Percentiles rank a stretch among this genome's conserved stretches.
Evolutionary conservation across 2,329 filamentous ascomycete genomes (phyloP).

Genomic region (Aureobasidium pullulans): DNA sequence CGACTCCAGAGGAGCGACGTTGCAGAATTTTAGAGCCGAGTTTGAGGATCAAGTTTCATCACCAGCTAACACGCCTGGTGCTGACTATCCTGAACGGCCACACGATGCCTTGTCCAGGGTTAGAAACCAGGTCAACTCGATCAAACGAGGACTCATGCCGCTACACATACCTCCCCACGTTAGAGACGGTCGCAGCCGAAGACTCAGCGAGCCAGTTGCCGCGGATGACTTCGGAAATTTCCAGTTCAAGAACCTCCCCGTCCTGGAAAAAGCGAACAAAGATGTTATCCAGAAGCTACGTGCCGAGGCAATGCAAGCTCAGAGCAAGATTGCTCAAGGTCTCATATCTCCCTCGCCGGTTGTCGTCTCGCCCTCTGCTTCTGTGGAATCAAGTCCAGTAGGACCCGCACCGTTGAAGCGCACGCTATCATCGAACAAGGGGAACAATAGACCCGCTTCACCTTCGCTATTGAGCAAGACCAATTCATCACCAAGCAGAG

Average conservation of each 20-base stretch:
- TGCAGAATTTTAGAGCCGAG: constrained; percentile 89
- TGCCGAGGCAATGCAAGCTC: constrained; percentile 75
- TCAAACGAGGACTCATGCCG: constrained; percentile 89
- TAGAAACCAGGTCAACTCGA: constrained; percentile 72
- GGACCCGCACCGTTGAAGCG: constrained; percentile 73
- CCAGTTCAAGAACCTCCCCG: constrained; percentile 92
- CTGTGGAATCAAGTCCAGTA: constrained; percentile 77
- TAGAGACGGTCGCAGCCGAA: constrained; percentile 76
- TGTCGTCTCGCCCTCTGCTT: constrained; percentile 50
- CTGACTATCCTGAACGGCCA: constrained; percentile 79
- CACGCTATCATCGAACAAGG: constrained; percentile 75
- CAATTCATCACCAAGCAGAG: constrained; percentile 80
- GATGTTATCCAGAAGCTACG: constrained; percentile 95
- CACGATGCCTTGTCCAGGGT: constrained; percentile 91
- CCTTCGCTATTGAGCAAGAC: constrained; percentile 72
- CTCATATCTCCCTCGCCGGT: constrained; percentile 30
- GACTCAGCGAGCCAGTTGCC: constrained; percentile 82
- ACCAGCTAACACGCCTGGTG: constrained; percentile 58
- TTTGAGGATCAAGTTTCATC: constrained; percentile 83
- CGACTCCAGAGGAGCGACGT: constrained; percentile 79
- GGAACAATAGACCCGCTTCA: constrained; percentile 70
- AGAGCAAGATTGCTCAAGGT: constrained; percentile 42
- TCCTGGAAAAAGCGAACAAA: constrained; percentile 96
- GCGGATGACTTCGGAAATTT: constrained; percentile 95
- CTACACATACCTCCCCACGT: constrained; percentile 95